Evolutionary conservation across 2,329 filamentous ascomycete species (phyloP), one percentile per base, ranked within the genome.

Genomic region (Pseudocercospora crystallina): DNA sequence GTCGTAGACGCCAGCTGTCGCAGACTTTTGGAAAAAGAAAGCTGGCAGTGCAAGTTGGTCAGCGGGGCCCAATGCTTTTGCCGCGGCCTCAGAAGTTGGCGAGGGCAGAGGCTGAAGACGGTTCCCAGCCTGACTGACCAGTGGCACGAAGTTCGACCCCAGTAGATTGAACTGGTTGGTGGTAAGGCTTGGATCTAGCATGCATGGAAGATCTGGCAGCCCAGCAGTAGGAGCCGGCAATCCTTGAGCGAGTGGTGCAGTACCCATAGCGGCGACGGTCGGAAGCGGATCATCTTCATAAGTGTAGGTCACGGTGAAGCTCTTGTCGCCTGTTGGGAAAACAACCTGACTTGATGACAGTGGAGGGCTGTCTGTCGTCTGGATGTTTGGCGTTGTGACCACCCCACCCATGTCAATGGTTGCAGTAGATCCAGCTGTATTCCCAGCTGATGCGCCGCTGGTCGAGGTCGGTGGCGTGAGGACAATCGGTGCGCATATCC

Each of bases 1-100:
- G n/a, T 54, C 51, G 32, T 51, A 54, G 10, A 42, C 11, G 4
- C 43, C 37, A 20, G 20, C 11, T 30, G 11, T 26, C n/a, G 43
- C 30, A 2, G 47, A 30, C 29, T 47, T 50, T 29, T 43, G 15
- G 32, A 54, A 51, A 8, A 20, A 43, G 47, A 43, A 54, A 3
- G 38, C 29, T 9, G 43, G 37, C 2, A 51, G 17, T 10, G 13
- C 33, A 8, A 47, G 38, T 11, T 41, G 9, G 5, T 46, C 41
- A 13, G 47, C 33, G 7, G 45, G 45, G n/a, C 50, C 50, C 35
- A 49, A 14, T 8, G 50, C 45, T 13, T 53, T 45, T 2, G 50
- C 50, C 26, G 37, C 12, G 26, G 45, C 50, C 41, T 53, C 34
- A 8, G 45, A 49, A 5, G 50, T 53, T 3, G 50, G 50, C 2